Percentiles rank a stretch among this genome's conserved stretches.
phyloP scores from a whole-genome alignment of 345 rosid species.

The Noccaea caerulescens region DNA sequence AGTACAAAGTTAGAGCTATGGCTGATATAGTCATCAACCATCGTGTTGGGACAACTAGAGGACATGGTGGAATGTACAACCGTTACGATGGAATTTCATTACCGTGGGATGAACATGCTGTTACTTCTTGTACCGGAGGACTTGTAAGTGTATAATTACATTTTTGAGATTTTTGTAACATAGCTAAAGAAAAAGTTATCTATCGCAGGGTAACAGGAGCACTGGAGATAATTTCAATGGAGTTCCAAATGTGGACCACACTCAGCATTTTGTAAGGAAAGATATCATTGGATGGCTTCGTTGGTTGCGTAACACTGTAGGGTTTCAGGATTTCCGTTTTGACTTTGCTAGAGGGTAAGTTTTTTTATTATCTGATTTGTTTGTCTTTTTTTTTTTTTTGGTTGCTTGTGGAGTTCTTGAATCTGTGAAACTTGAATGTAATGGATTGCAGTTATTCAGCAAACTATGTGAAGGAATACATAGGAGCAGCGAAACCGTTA shows the following conservation, averaged over 20 bases:
- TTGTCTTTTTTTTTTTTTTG: not conserved
- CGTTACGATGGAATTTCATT: conserved; percentile 88
- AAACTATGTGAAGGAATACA: conserved; percentile 78
- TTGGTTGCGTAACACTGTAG: conserved; percentile 65
- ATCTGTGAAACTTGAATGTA: not conserved
- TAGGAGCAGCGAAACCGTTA: conserved; percentile 80
- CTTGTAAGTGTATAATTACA: conserved; percentile 49
- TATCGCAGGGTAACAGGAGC: conserved; percentile 72
- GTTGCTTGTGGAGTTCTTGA: not conserved
- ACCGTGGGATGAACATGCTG: conserved; percentile 85
- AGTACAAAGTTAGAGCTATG: conserved; percentile 81
- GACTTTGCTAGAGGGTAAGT: conserved; percentile 88
- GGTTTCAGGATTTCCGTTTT: conserved; percentile 92
- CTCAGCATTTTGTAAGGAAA: conserved; percentile 82
- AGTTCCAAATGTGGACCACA: conserved; percentile 92
- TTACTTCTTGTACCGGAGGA: conserved; percentile 92
- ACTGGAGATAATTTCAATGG: conserved; percentile 94
- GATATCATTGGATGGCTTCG: conserved; percentile 79
- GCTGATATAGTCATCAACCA: conserved; percentile 95
- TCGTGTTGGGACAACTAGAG: conserved; percentile 82
- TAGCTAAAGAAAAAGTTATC: conserved; percentile 4
- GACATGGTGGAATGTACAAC: conserved; percentile 83
- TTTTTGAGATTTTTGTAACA: not conserved
- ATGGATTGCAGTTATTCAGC: conserved; percentile 64
- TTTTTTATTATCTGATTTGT: not conserved